Evolutionary conservation across 352 stramenopile species (phyloP), one percentile per base, ranked within the genome.

Genomic region (Pythium coloratum): DNA sequence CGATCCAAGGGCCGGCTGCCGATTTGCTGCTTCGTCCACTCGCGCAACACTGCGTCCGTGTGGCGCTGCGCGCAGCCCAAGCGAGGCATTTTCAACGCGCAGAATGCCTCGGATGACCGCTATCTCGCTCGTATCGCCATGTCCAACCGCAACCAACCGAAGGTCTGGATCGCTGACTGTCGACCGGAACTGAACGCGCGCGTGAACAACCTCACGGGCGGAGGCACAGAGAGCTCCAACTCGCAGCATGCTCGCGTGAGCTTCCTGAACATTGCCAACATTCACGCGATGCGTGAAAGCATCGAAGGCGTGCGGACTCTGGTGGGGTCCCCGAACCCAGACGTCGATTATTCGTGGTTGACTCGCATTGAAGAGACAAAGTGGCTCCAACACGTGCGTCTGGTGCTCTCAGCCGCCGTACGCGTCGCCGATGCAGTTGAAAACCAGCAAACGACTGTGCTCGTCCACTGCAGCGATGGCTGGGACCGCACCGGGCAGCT

Each of bases 251-350:
- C 86, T 7, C 78, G 69, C 9, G 75, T 98, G 47, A 86, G 73
- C 9, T 97, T 96, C 64, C 76, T 97, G 16, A 92, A 96, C 69
- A 97, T 98, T 59, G 87, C 86, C 16, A 97, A 98, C 74, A 98
- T 98, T 62, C 93, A 98, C 67, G 90, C 88, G 8, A 95, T 98
- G 84, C 87, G 94, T 14, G 88, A 97, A 54, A 91, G 80, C 64
- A 73, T 97, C 20, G 81, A 94, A 56, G 76, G 69, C 44, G 67
- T 98, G 3, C 77, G 83, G 24, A 69, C 66, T 6, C 75, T 93
- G 28, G 78, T 90, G 0, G 30, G 33, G 1, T 73, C 62, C 0
- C 66, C 46, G n/a, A 84, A 84, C 33, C 59, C 78, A 8, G 76
- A 94, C 6, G 75, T 92, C 16, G 76, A 91, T 61, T 74, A 89